Evolutionary conservation across 768 basidiomycete genomes (phyloP).

Genomic region (Pleurotus tuoliensis): DNA sequence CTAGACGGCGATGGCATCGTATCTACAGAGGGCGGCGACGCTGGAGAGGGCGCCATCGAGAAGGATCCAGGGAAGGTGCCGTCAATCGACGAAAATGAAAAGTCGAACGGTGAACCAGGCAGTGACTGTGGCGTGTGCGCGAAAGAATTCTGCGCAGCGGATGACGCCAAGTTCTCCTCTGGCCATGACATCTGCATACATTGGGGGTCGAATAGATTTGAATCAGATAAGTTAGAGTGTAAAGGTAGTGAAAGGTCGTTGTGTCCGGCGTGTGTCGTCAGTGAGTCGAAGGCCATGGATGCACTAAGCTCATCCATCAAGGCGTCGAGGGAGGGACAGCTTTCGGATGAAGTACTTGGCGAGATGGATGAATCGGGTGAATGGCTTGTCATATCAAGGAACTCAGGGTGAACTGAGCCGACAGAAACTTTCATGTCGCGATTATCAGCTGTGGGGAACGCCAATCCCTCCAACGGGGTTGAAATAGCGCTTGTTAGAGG

Average conservation of each 20-base stretch:
- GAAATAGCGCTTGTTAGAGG: background rate
- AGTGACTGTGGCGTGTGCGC: background rate
- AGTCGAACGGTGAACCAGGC: background rate
- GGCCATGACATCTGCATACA: constrained; percentile 2
- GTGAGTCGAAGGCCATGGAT: background rate
- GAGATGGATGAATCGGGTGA: background rate
- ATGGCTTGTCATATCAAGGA: background rate
- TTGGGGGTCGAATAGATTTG: background rate
- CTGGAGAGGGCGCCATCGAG: background rate
- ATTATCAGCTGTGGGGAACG: background rate
- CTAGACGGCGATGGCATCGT: background rate
- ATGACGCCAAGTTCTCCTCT: background rate
- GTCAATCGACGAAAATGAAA: background rate
- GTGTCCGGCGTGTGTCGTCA: background rate
- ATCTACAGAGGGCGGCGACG: background rate
- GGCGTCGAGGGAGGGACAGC: background rate
- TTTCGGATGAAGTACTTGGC: background rate
- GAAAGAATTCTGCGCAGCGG: background rate
- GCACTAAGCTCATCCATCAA: constrained; percentile 2
- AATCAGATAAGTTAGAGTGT: background rate
- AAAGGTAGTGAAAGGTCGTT: background rate
- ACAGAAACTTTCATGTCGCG: background rate
- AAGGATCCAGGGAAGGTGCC: background rate
- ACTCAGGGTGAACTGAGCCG: background rate
- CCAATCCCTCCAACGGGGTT: background rate